phyloP scores from a whole-genome alignment of 305 asterid species.

The Fraxinus nigra region DNA sequence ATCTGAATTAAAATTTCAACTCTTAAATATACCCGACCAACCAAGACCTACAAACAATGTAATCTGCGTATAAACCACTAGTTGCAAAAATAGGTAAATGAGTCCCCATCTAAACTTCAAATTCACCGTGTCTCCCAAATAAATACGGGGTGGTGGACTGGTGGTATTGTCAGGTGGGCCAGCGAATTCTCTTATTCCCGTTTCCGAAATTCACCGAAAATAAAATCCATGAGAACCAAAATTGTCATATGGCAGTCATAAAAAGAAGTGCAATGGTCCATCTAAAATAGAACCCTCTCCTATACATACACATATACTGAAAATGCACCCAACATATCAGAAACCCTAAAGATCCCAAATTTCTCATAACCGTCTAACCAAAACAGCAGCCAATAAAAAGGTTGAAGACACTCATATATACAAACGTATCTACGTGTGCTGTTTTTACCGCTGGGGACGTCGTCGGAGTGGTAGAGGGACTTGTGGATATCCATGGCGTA shows the following conservation, averaged over 20 bases:
- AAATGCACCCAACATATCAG: background rate
- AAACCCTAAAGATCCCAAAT: background rate
- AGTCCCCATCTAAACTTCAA: background rate
- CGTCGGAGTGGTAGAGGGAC: conserved; percentile 69
- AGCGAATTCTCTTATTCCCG: background rate
- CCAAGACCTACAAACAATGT: background rate
- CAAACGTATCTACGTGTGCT: background rate
- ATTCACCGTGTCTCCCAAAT: background rate
- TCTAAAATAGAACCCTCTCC: background rate
- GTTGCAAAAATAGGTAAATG: background rate
- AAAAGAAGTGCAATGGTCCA: background rate
- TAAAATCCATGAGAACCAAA: background rate
- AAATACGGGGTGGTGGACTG: background rate
- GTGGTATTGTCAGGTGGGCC: background rate
- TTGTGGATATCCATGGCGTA: conserved; percentile 88
- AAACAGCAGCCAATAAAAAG: background rate
- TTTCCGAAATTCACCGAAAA: background rate
- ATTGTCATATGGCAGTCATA: background rate
- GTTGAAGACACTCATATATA: background rate
- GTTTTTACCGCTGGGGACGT: conserved; percentile 69
- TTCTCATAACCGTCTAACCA: background rate
- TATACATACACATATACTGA: background rate
- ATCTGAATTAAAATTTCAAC: background rate
- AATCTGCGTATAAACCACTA: background rate
- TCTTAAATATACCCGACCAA: background rate